These are phyloP conservation scores for Logfia minima DNA, from an alignment of 129 eudicot genomes.

Conservation along the genomic window DNA sequence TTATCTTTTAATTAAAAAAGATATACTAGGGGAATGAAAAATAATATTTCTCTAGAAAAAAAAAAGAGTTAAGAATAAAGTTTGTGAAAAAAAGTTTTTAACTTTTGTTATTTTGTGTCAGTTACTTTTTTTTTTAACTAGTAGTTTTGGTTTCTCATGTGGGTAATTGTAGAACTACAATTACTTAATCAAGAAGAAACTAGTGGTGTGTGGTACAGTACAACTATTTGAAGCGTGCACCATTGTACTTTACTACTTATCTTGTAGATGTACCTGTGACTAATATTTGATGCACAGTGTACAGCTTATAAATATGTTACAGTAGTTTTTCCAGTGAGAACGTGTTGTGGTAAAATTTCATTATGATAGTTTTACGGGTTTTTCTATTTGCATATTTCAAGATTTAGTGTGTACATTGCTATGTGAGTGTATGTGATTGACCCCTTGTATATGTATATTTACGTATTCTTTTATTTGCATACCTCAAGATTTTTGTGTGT, in stretches of 20 bases:
- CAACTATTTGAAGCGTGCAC: constrained; percentile 22
- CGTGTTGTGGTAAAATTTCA: background rate
- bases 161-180: constrained; percentile 18
- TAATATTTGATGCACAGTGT: constrained; percentile 22
- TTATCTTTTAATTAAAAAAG: background rate
- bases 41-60: background rate
- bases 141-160: background rate
- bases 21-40: background rate
- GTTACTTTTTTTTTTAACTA: background rate
- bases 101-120: constrained; percentile 25
- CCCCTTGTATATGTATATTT: no score
- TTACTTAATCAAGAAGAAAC: constrained; percentile 14
- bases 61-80: background rate
- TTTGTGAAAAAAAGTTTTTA: background rate
- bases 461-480: no score
- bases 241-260: constrained; percentile 10
- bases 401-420: no score
- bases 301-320: constrained; percentile 15
- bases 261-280: constrained; percentile 30
- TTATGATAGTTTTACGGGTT: no score
- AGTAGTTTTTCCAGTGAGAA: background rate
- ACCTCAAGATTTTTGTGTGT: no score
- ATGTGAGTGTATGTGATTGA: no score
- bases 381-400: no score
- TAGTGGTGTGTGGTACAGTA: constrained; percentile 13